phyloP scores from a whole-genome alignment of 2,329 filamentous ascomycete species.

The Exophiala calicioides region DNA sequence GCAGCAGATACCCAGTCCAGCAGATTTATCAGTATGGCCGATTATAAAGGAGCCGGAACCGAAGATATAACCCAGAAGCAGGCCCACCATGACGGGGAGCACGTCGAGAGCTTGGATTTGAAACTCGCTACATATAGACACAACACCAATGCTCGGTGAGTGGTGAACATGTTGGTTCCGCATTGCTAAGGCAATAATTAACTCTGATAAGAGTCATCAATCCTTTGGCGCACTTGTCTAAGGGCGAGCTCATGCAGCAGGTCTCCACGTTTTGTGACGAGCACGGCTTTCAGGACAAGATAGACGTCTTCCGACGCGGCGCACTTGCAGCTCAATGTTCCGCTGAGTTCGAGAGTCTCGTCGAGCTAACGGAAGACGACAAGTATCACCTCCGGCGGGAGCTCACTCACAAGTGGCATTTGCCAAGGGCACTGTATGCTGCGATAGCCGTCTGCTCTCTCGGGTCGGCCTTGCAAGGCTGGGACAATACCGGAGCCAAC shows the following conservation, averaged over 20 bases:
- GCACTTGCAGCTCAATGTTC: conserved; percentile 56
- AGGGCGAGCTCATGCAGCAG: conserved; percentile 54
- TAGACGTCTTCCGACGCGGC: conserved; percentile 54
- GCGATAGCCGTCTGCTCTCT: conserved; percentile 51
- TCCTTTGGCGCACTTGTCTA: conserved; percentile 55
- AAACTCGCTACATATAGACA: too few relatives aligned
- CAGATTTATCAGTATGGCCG: too few relatives aligned
- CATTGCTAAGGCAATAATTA: too few relatives aligned
- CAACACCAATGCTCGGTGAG: too few relatives aligned
- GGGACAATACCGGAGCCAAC: conserved; percentile 55
- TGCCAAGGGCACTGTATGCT: conserved; percentile 53
- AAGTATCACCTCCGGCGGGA: conserved; percentile 46
- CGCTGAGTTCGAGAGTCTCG: conserved; percentile 50
- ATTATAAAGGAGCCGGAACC: too few relatives aligned
- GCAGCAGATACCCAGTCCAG: too few relatives aligned
- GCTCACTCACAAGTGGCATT: conserved; percentile 52
- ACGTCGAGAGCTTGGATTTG: too few relatives aligned
- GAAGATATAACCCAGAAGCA: too few relatives aligned
- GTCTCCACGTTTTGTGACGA: conserved; percentile 57
- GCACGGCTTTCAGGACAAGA: conserved; percentile 51
- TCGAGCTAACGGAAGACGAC: conserved; percentile 49
- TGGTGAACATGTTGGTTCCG: too few relatives aligned
- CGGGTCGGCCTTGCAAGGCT: conserved; percentile 57
- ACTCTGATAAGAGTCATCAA: too few relatives aligned
- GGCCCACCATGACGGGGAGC: too few relatives aligned